Evolutionary conservation across 1,284 basidiomycete species (phyloP), one percentile per base, ranked within the genome.

Genomic region (Mycosarcoma maydis): DNA sequence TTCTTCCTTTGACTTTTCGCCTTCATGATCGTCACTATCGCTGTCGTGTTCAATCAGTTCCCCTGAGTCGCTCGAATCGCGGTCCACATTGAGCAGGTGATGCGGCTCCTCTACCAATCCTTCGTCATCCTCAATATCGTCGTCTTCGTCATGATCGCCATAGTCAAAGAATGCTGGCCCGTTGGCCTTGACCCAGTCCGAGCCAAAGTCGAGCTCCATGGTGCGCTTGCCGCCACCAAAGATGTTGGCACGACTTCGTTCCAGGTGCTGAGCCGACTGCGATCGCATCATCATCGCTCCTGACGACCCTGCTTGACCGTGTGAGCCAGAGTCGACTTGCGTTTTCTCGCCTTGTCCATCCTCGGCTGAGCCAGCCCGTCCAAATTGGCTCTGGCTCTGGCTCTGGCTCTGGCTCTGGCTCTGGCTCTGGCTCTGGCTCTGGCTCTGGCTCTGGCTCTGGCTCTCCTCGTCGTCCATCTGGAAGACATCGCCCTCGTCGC

Each of bases 401-500:
- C n/a, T n/a, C n/a, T n/a, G n/a, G n/a, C n/a, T n/a, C n/a, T n/a
- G n/a, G n/a, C n/a, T n/a, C n/a, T n/a, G n/a, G n/a, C n/a, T n/a
- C n/a, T n/a, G n/a, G n/a, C n/a, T n/a, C n/a, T n/a, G n/a, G n/a
- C n/a, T n/a, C 27, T 29, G 6, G 27, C 13, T 13, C 27, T 29
- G 13, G 27, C 27, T 29, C 27, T 13, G 7, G 6, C 13, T 40
- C 17, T 23, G 22, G 14, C n/a, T 24, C 8, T 30, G 29, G 22
- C 56, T 48, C 11, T 73, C 64, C 11, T 73, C 64, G 40, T 67
- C 65, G 33, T 65, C 64, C 66, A 69, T 69, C 17, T 51, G 54
- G 42, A 69, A 69, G 10, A 69, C 52, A 7, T 70, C 49, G 40
- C 53, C 53, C 2, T 56, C 56, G 26, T 59, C 54, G 17, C 59